Evolutionary conservation across 495 filamentous ascomycete species (phyloP), one percentile per base, ranked within the genome.

Genomic region (Trypethelium eluteriae): DNA sequence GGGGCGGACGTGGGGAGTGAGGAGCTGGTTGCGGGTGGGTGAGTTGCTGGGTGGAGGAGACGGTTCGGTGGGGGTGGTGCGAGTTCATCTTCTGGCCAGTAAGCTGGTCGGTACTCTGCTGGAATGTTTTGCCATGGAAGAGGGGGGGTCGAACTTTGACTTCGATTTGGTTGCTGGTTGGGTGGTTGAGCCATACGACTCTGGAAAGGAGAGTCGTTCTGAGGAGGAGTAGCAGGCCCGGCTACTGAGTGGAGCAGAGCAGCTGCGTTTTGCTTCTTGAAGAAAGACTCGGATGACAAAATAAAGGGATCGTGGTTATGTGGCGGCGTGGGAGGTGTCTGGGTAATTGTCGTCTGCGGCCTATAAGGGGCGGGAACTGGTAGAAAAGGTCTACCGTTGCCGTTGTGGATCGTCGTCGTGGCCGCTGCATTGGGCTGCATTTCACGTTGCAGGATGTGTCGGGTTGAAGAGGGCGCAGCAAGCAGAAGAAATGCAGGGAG

Each of bases 301-400:
- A 32, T 6, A 14, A 59, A 59, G 2, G 53, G 53, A 59, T 59
- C 53, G 53, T 59, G 53, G 14, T 36, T 34, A 32, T 35, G 53
- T 9, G 53, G 53, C 9, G 53, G 53, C 53, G 53, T 59, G 5
- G 32, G 32, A 7, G 53, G 53, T 59, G 53, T 59, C 36, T 59
- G 53, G 32, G 18, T 14, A 34, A 36, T 7, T 34, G 53, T 18
- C 0, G 53, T 36, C 32, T 59, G 53, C 32, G 32, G 6, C 32
- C 53, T 59, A 34, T 59, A 36, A n/a, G 53, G 53, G 1, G 53
- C 32, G 53, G 53, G 53, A 34, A 59, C 53, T 34, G 53, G 36
- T 59, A 59, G 53, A 35, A 59, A 32, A 59, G 53, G 53, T 59
- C 53, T 59, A 59, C 36, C 53, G 53, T 59, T 59, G 32, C 53